phyloP scores from a whole-genome alignment of 2,329 filamentous ascomycete genomes.

The Aspergillus pseudoterreus region DNA sequence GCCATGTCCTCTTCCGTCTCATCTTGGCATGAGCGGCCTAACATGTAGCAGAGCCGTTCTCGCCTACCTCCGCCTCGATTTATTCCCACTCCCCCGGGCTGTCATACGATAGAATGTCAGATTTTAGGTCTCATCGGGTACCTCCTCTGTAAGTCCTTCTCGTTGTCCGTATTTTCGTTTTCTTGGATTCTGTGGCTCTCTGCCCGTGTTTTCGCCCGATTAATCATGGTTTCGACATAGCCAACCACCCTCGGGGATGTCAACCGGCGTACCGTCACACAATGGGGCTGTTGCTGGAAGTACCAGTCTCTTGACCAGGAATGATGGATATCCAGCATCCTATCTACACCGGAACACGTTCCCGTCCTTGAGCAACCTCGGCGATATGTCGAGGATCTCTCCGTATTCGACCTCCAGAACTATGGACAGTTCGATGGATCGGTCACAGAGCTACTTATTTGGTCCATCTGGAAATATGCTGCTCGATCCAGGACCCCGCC shows the following conservation, averaged over 20 bases:
- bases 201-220: constrained; percentile 1
- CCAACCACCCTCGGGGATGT: constrained; percentile 46
- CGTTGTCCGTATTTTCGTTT: not conserved
- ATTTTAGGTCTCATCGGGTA: constrained; percentile 33
- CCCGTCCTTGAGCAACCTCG: constrained; percentile 27
- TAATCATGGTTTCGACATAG: constrained; percentile 28
- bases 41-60: constrained; percentile 29
- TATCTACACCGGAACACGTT: constrained; percentile 33
- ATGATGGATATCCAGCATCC: constrained; percentile 30
- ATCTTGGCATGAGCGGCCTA: not conserved
- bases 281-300: constrained; percentile 24
- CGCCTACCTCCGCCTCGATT: constrained; percentile 28
- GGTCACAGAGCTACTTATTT: constrained; percentile 27
- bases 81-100: constrained; percentile 32
- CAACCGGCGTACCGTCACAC: constrained; percentile 33
- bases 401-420: constrained; percentile 32
- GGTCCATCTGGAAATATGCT: constrained; percentile 21
- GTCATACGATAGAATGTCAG: constrained; percentile 36
- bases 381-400: constrained; percentile 31
- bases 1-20: constrained; percentile 10
- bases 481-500: constrained; percentile 24
- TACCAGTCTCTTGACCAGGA: constrained; percentile 37
- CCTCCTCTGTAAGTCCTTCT: constrained; percentile 37
- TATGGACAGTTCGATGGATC: constrained; percentile 30
- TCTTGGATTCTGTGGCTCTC: not conserved